Conservation (phyloP, 2,329 filamentous ascomycete species). For the Trichophyton verrucosum region DNA sequence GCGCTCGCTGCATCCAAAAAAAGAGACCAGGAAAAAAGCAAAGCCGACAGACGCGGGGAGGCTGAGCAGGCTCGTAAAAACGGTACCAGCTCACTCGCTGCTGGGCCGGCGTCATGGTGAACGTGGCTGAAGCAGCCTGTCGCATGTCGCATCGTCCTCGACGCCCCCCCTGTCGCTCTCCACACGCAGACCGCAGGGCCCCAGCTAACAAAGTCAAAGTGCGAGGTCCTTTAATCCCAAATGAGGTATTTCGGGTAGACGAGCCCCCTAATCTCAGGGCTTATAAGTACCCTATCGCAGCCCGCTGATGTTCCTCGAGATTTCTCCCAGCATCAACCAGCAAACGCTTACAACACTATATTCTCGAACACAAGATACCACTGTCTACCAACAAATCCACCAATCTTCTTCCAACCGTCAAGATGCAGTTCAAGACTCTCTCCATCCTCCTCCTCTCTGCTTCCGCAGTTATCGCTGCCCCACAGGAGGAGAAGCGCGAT, state of each 20-base stretch:
- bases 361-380: neutral
- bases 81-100: no score
- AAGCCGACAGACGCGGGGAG: neutral
- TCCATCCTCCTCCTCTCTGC: constrained; percentile 16
- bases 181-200: neutral
- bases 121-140: neutral
- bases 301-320: neutral
- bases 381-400: neutral
- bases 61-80: neutral
- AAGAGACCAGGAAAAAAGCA: neutral
- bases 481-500: constrained; percentile 8
- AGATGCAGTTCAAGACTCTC: constrained; percentile 19
- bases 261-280: neutral
- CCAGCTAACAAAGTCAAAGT: neutral
- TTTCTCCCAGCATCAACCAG: neutral
- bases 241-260: neutral
- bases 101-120: neutral
- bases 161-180: neutral
- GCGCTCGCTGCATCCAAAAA: neutral
- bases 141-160: neutral
- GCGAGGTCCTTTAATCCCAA: constrained; percentile 1
- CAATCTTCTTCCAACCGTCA: constrained; percentile 1
- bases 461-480: constrained; percentile 14
- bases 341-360: neutral
- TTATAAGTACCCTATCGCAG: neutral